Base-by-base conservation (phyloP, 2,329 filamentous ascomycete genomes). In the Cryphonectria nitschkei region DNA sequence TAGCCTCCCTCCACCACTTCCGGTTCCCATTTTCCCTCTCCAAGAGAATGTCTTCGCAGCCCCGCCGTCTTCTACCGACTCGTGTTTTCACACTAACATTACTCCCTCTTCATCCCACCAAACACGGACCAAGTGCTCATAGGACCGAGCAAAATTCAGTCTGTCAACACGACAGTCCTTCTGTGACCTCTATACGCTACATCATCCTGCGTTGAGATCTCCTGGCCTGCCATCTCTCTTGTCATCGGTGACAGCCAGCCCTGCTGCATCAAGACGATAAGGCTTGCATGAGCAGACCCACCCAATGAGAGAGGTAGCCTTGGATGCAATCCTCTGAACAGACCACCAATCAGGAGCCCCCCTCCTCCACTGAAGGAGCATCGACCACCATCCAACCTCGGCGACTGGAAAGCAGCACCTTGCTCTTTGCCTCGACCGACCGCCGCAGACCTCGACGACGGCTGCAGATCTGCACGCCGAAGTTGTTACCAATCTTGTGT, bases 61-160 rank as follows among this genome's bases (percentile, higher is more conserved):
- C 66, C 70, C 67, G 67, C 70, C 70, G 67, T 69, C 70, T 71
- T 69, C 54, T 63, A 54, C 70, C 70, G 62, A 66, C 6, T 56
- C 60, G 43, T 32, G 37, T n/a, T 41, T 63, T 39, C 19, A 29
- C 62, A 46, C 64, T 60, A n/a, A 56, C 60, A 46, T 26, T 39
- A 29, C 58, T 34, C 26, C 26, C 26, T 58, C 16, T 26, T 46
- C 63, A 32, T 65, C 37, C 52, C 34, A 46, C 68, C 54, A 68
- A 37, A 32, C 39, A 32, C 32, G n/a, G n/a, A 63, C 56, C 69
- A 19, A 54, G 7, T 58, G 3, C 52, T 19, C 39, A 37, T n/a
- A 56, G 37, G 14, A 32, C 26, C 54, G 58, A 50, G 29, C 54
- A 39, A 16, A 41, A 60, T 52, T 54, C 2, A 22, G 39, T 61